Evolutionary conservation across 192 early-diverging fungal genomes (phyloP), one percentile per base, ranked within the genome.

Genomic region (Podila epigama): DNA sequence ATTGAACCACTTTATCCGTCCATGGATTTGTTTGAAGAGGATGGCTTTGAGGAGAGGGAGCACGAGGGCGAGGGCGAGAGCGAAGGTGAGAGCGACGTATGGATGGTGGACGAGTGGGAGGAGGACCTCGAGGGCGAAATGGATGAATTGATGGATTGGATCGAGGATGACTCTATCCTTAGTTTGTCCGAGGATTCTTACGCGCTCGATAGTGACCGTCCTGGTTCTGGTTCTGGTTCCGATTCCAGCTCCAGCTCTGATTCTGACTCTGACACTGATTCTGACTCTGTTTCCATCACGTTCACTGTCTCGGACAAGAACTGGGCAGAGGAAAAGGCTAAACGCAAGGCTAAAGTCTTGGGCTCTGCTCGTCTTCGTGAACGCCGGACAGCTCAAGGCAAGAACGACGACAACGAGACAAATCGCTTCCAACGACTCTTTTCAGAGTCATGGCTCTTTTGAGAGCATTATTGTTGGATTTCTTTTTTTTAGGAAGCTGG

Each of bases 41-140:
- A 59, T 13, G 35, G 12, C 15, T 22, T 28, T 54, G 52, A 25
- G 7, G 52, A 11, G 18, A 28, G 25, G n/a, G 44, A 48, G n/a
- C 44, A 48, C 29, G 52, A 54, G 25, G 20, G 16, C 35, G 58
- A 59, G 9, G 58, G 27, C 37, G 58, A 59, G 36, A 11, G 18
- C 20, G 20, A 41, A 10, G 37, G 25, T 5, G 22, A 22, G 15
- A 36, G 18, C 27, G 22, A 40, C 35, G 51, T 63, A 0, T 77
- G 66, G 66, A 55, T 77, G 73, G 73, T 77, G 28, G 73, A 77
- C 33, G 73, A 77, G 51, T 77, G 73, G 73, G 73, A 77, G 40
- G 73, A 77, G 55, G 73, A 77, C 16, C 51, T 77, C n/a, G 73
- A 77, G 50, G 61, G 66, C 27, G 73, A 77, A 33, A 77, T 77